Evolutionary conservation across 257 asterid genomes (phyloP).

Genomic region (Solanum verrucosum): DNA sequence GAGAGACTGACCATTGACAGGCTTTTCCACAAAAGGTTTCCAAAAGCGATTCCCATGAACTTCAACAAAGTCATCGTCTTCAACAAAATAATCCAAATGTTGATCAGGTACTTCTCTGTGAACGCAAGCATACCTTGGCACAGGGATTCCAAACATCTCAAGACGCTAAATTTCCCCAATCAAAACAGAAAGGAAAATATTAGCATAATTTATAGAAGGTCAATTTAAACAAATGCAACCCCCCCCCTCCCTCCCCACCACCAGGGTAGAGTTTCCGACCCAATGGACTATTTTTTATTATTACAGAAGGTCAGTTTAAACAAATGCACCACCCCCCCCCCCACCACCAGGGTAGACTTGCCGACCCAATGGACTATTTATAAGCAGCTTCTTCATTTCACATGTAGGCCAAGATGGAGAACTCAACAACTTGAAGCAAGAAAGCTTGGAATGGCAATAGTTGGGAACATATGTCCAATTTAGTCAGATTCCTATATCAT

Average conservation of each 20-base stretch:
- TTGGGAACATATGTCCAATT: not conserved
- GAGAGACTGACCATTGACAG: conserved; percentile 52
- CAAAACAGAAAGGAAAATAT: not conserved
- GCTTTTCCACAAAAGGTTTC: conserved; percentile 99
- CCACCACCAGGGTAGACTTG: not conserved
- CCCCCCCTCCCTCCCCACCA: not conserved
- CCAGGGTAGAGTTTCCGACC: not conserved
- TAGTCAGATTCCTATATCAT: not conserved
- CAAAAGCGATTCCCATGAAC: conserved; percentile 79
- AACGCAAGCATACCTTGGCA: conserved; percentile 87
- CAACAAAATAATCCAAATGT: conserved; percentile 78
- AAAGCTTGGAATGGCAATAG: not conserved
- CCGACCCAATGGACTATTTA: not conserved
- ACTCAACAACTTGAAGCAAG: not conserved
- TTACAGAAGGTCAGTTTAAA: not conserved
- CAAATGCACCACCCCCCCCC: not conserved
- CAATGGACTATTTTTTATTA: not conserved
- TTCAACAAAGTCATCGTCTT: conserved; percentile 95
- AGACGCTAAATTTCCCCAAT: conserved; percentile 49
- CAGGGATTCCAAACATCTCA: conserved; percentile 77
- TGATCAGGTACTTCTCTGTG: conserved; percentile 72
- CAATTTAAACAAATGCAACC: not conserved
- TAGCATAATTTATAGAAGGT: not conserved
- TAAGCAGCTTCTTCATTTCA: not conserved
- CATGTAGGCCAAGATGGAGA: not conserved